Conservation (phyloP, 2,329 filamentous ascomycete genomes). For the Rhinocladiella similis region DNA sequence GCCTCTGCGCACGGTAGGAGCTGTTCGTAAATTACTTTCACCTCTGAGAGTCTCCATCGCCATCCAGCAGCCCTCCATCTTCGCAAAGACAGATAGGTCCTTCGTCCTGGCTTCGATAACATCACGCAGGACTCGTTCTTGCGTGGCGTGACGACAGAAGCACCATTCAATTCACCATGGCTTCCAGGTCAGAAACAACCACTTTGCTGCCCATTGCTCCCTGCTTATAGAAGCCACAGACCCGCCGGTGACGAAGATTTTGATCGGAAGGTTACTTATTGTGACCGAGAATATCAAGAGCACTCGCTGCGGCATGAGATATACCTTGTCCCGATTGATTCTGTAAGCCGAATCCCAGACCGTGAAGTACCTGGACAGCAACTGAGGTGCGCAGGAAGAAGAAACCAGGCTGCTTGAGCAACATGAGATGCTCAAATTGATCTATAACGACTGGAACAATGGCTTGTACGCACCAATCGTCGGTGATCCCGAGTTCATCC, state of each 20-base stretch:
- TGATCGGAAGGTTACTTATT: slow-evolving; percentile 15
- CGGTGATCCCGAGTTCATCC: slow-evolving; percentile 12
- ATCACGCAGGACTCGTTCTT: too few species aligned
- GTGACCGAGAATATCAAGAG: slow-evolving; percentile 20
- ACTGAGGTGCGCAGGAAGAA: slow-evolving; percentile 11
- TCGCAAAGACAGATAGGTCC: not conserved
- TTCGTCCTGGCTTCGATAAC: not conserved
- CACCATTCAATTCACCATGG: not conserved
- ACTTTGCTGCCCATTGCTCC: too few species aligned
- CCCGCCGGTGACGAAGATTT: slow-evolving; percentile 6
- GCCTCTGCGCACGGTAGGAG: not conserved
- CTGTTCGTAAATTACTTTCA: too few species aligned
- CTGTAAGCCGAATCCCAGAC: slow-evolving; percentile 5
- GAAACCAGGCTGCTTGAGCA: slow-evolving; percentile 17
- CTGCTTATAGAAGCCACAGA: slow-evolving; percentile 1
- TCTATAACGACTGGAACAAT: slow-evolving; percentile 20
- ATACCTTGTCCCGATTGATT: slow-evolving; percentile 17
- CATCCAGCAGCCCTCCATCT: too few species aligned
- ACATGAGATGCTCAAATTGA: slow-evolving; percentile 19
- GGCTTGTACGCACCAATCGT: slow-evolving; percentile 13
- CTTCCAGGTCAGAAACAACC: not conserved
- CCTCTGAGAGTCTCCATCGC: too few species aligned
- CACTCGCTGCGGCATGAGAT: slow-evolving; percentile 15
- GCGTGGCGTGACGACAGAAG: not conserved
- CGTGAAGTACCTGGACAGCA: not conserved